Base-by-base conservation (phyloP, 208 protist genomes). In the Wallacemonas sp. region DNA sequence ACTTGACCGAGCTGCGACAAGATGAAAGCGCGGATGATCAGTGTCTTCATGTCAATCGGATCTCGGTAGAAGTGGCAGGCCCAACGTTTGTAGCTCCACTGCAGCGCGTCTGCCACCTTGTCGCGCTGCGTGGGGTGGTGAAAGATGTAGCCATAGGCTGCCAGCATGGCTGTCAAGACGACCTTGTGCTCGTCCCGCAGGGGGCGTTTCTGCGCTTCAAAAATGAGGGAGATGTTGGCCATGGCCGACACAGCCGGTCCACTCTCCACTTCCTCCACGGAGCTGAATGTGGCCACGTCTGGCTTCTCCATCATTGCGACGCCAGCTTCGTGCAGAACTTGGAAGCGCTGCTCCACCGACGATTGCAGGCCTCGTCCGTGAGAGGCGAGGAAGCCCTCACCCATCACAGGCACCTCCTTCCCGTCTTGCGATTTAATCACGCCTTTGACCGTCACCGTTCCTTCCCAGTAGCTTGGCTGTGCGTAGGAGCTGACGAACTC, bases 21-120 rank as follows among this genome's bases (percentile, higher is more conserved):
- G 54, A 87, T 83, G 38, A 80, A 86, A 24, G 75, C 63, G 5
- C 80, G 84, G 19, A 91, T 51, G 22, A 71, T 64, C 26, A 88
- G 54, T 1, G 75, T 83, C 55, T 70, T 72, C 49, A 65, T 66
- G 65, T 82, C 75, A 49, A 87, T 73, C 2, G 42, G 42, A 30
- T 28, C 58, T 12, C 59, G 56, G 19, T 75, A 79, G 63, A 75
- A 85, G 62, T 74, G 82, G 28, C 54, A 64, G 24, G 80, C 38
- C 82, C 85, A 91, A 53, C 77, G 79, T 21, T 69, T 73, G 62
- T 84, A 75, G 56, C 70, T 82, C 80, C 74, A 88, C 66, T 75
- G 41, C 47, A 91, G 44, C 31, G 75, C 78, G 44, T 72, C 58
- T 28, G 59, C 61, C 33, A 84, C 81, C 54, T 75, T 34, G 33